Evolutionary conservation across 2,329 filamentous ascomycete species (phyloP).

Genomic region (Penicillium sp.): DNA sequence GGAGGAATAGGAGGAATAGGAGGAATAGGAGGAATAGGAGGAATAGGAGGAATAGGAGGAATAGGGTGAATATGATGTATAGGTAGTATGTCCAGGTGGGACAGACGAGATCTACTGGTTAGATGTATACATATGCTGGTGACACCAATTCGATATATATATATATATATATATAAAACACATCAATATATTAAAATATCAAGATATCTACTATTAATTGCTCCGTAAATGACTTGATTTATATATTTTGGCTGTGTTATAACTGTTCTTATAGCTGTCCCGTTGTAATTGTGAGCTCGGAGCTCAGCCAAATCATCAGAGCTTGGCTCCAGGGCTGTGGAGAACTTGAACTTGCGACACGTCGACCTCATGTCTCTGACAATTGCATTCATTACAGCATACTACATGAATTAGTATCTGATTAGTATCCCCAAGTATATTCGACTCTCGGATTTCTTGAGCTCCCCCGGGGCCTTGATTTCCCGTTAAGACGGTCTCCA

Average conservation of each 20-base stretch:
- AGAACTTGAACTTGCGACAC: constrained; percentile 1
- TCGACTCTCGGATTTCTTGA: neutral
- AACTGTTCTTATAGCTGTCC: neutral
- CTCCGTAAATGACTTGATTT: neutral
- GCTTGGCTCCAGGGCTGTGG: neutral
- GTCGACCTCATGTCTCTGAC: neutral
- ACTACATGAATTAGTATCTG: neutral
- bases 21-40: too few relatives aligned
- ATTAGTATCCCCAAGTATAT: neutral
- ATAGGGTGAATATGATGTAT: neutral
- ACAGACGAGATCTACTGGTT: neutral
- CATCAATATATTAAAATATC: neutral
- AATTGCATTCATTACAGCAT: neutral
- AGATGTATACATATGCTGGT: neutral
- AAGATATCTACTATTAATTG: neutral
- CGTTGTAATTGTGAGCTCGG: neutral
- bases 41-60: constrained; percentile 1
- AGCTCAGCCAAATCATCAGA: neutral
- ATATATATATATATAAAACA: neutral
- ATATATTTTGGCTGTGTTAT: neutral
- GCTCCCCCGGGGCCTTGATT: constrained; percentile 1
- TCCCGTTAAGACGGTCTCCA: neutral
- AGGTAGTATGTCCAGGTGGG: neutral
- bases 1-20: too few relatives aligned
- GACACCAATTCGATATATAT: neutral